A percentile compares a stretch with the other conserved stretches of the same genome.
Evolutionary conservation across 2,329 filamentous ascomycete genomes (phyloP).

Genomic region (Daldinia sp.): DNA sequence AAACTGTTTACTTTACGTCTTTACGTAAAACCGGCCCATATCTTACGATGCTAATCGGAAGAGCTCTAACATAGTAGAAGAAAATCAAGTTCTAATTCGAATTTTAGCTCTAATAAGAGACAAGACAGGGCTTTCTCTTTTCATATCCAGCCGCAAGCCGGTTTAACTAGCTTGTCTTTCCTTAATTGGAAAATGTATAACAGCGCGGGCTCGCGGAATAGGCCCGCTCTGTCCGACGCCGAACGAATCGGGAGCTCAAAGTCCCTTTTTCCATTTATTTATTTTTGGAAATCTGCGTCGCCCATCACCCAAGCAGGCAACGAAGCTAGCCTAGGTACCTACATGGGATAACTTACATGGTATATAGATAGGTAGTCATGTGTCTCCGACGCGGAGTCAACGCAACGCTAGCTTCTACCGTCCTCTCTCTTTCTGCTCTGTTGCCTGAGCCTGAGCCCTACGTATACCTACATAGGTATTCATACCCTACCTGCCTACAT

Average conservation of each 20-base stretch:
- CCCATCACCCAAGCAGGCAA: not conserved
- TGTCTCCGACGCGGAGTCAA: conserved; percentile 7
- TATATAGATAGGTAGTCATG: conserved; percentile 8
- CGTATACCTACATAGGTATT: not conserved
- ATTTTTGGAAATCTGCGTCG: conserved; percentile 1
- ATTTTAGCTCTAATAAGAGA: not conserved
- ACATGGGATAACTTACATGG: not conserved
- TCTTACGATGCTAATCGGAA: not conserved
- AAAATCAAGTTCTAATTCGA: not conserved
- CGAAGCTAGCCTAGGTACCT: not conserved
- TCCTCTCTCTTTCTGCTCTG: not conserved
- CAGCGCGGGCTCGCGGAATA: not conserved
- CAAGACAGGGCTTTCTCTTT: too few species aligned
- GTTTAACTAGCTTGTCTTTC: too few species aligned
- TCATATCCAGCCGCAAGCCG: not conserved
- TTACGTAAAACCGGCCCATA: not conserved
- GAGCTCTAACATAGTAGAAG: too few species aligned
- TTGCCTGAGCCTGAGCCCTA: not conserved
- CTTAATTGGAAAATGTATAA: not conserved
- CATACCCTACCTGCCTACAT: not conserved
- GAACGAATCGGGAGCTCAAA: not conserved
- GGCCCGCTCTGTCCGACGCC: not conserved
- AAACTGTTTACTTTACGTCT: not conserved
- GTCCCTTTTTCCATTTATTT: not conserved
- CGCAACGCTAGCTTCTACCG: not conserved